Evolutionary conservation across 768 basidiomycete species (phyloP).

Genomic region (Nidularia sp.): DNA sequence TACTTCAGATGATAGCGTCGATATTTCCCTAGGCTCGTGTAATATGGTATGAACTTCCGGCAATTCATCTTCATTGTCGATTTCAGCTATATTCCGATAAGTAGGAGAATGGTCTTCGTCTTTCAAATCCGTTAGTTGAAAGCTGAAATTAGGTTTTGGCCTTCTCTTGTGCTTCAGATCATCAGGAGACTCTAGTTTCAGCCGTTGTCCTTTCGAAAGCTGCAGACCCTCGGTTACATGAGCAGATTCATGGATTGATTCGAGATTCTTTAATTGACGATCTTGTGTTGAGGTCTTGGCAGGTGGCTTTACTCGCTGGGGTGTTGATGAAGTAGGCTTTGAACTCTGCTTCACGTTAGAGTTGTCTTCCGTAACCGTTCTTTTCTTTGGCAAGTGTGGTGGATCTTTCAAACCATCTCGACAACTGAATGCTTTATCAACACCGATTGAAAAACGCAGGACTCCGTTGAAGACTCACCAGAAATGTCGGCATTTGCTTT

Average conservation of each 20-base stretch:
- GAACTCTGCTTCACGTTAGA: conserved; percentile 3
- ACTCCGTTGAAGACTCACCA: conserved; percentile 44
- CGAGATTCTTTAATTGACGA: conserved; percentile 15
- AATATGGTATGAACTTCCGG: conserved; percentile 30
- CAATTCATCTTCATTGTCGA: conserved; percentile 36
- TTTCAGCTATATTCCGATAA: conserved; percentile 12
- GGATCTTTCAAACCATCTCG: conserved; percentile 63
- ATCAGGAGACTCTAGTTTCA: conserved; percentile 34
- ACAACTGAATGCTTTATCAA: conserved; percentile 45
- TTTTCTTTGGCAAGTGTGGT: conserved; percentile 22
- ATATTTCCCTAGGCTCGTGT: conserved; percentile 3
- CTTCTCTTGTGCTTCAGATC: conserved; percentile 23
- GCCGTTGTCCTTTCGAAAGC: conserved; percentile 32
- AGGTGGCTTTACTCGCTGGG: neutral
- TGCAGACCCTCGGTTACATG: conserved; percentile 33
- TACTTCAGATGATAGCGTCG: conserved; percentile 22
- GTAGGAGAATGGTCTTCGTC: conserved; percentile 13
- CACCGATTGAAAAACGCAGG: neutral
- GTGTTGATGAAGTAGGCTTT: too few species aligned
- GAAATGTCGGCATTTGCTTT: conserved; percentile 67
- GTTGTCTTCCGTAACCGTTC: neutral
- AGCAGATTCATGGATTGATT: conserved; percentile 37
- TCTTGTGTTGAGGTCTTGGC: neutral
- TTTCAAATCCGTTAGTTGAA: conserved; percentile 43
- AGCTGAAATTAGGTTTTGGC: conserved; percentile 38